Evolutionary conservation across 345 rosid genomes (phyloP).

Genomic region (Arabidopsis thaliana): TAIR10.1 NC_003075.7:242001-242500

Average conservation of each 20-base stretch:
- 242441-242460: no score
- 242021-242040: constrained; percentile 54
- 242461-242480: no score
- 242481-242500: not conserved
- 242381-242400: no score
- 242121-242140: constrained; percentile 55
- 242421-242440: no score
- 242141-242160: constrained; percentile 69
- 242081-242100: constrained; percentile 62
- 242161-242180: constrained; percentile 43
- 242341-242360: no score
- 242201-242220: constrained; percentile 85
- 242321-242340: no score
- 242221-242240: constrained; percentile 92
- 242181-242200: constrained; percentile 45
- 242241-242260: constrained; percentile 63
- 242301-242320: not conserved
- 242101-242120: constrained; percentile 63
- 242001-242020: not conserved
- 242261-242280: constrained; percentile 43
- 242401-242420: no score
- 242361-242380: no score
- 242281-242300: not conserved
- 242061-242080: constrained; percentile 68
- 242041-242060: constrained; percentile 54